These are phyloP conservation scores for Rhodotorula kratochvilovae DNA, from an alignment of 768 basidiomycete genomes.

Conservation along the genomic window DNA sequence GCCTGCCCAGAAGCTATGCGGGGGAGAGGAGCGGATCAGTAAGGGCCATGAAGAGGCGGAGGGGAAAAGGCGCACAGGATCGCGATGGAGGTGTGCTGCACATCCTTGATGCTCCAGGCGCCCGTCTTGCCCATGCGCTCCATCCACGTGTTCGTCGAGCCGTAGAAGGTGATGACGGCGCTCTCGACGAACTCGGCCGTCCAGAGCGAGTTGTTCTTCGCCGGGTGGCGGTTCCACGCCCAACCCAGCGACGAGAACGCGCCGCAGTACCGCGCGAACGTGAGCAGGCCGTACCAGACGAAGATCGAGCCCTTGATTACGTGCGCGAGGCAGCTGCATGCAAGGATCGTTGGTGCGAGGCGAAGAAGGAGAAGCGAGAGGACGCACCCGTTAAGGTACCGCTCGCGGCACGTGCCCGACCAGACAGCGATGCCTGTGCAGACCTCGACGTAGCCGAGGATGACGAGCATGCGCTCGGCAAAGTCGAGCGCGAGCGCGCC, in stretches of 20 bases:
- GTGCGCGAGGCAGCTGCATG: slow-evolving; percentile 75
- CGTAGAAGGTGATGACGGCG: slow-evolving; percentile 71
- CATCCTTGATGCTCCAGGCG: slow-evolving; percentile 82
- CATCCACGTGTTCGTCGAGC: slow-evolving; percentile 91
- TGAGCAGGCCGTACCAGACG: slow-evolving; percentile 80
- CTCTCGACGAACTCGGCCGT: slow-evolving; percentile 50
- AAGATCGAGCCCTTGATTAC: slow-evolving; percentile 79
- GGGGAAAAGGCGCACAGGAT: slow-evolving; percentile 50
- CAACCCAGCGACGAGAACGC: slow-evolving; percentile 80
- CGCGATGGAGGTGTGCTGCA: slow-evolving; percentile 91
- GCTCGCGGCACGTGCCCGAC: slow-evolving; percentile 76
- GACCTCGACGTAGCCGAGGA: slow-evolving; percentile 65
- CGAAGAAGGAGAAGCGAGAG: too few species aligned
- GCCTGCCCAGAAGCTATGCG: slow-evolving; percentile 85
- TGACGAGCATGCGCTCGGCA: slow-evolving; percentile 61
- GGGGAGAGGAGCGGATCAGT: slow-evolving; percentile 40
- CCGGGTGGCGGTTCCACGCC: slow-evolving; percentile 80
- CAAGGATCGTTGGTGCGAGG: not conserved
- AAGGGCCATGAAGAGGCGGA: not conserved
- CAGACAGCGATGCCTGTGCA: slow-evolving; percentile 72
- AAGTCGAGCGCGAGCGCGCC: slow-evolving; percentile 40
- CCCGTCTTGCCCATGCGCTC: slow-evolving; percentile 76
- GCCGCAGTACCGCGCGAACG: slow-evolving; percentile 92
- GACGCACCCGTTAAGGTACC: slow-evolving; percentile 68
- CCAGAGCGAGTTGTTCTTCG: slow-evolving; percentile 24